These are phyloP conservation scores for Diospyros kaki DNA, from an alignment of 148 eudicot genomes.

Conservation along the genomic window DNA sequence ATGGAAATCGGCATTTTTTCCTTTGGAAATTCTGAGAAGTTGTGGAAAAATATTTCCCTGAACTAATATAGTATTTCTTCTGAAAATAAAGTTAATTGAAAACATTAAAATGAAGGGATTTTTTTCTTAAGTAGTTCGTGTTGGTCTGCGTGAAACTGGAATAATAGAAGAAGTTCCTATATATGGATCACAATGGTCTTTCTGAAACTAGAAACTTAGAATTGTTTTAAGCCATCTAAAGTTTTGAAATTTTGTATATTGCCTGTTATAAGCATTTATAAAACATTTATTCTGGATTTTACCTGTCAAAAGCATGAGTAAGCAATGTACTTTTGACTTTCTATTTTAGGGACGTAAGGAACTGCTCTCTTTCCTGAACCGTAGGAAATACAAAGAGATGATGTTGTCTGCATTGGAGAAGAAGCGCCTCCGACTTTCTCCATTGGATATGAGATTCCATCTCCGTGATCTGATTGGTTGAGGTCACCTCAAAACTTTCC, in stretches of 20 bases:
- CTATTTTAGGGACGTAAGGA: constrained; percentile 82
- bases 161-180: not conserved
- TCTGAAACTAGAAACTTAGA: not conserved
- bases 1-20: not conserved
- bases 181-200: not conserved
- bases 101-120: not conserved
- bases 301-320: not conserved
- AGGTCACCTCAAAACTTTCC: constrained; percentile 72
- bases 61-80: too few species aligned
- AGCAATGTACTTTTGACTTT: not conserved
- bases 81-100: not conserved
- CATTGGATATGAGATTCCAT: constrained; percentile 91
- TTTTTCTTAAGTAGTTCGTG: not conserved
- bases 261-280: not conserved
- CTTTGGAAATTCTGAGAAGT: not conserved
- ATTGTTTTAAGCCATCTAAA: not conserved
- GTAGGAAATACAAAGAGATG: constrained; percentile 94
- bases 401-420: constrained; percentile 79
- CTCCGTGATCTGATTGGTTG: constrained; percentile 88
- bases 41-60: too few species aligned
- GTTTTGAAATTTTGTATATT: not conserved
- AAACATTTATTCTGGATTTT: too few species aligned
- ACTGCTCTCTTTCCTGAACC: constrained; percentile 67
- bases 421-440: constrained; percentile 71
- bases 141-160: not conserved